phyloP scores from a whole-genome alignment of 192 early-diverging fungal species.

The Spinellus fusiger region DNA sequence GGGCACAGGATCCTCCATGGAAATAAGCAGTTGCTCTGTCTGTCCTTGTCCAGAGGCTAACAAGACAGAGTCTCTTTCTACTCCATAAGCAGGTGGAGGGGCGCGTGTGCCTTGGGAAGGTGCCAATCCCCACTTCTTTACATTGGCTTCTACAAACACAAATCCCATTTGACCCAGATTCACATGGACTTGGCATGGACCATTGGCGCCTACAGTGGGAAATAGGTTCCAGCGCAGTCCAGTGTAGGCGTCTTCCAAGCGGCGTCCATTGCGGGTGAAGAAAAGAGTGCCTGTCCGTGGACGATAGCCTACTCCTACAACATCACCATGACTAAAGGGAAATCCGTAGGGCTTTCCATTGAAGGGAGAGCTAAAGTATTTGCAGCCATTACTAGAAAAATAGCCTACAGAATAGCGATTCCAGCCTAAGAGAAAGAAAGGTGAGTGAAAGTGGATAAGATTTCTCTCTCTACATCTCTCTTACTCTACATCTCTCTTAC shows the following conservation, averaged over 20 bases:
- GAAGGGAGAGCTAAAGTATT: constrained; percentile 34
- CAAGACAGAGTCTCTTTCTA: constrained; percentile 61
- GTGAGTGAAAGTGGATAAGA: too few relatives aligned
- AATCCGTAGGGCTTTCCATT: constrained; percentile 27
- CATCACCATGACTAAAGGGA: constrained; percentile 37
- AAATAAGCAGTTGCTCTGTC: neutral
- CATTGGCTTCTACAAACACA: constrained; percentile 81
- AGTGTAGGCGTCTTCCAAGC: constrained; percentile 33
- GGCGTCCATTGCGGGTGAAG: constrained; percentile 43
- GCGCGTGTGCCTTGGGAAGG: constrained; percentile 60
- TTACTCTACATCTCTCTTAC: neutral
- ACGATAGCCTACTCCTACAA: constrained; percentile 47
- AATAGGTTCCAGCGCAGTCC: constrained; percentile 33
- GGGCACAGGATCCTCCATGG: neutral
- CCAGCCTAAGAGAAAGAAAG: constrained; percentile 31
- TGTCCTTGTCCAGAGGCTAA: constrained; percentile 28
- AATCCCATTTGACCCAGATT: constrained; percentile 49
- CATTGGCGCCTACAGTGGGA: constrained; percentile 39
- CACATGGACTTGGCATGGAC: constrained; percentile 36
- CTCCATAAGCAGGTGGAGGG: constrained; percentile 75
- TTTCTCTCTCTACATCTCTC: neutral
- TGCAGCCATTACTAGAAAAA: constrained; percentile 34
- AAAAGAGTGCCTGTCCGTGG: constrained; percentile 45
- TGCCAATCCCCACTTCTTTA: constrained; percentile 78
- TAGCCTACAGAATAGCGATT: constrained; percentile 43